Percentiles rank a stretch among this genome's conserved stretches.
These are phyloP conservation scores for Suhomyces terraborum DNA, from an alignment of 1,139 yeast species.

Conservation along the genomic window DNA sequence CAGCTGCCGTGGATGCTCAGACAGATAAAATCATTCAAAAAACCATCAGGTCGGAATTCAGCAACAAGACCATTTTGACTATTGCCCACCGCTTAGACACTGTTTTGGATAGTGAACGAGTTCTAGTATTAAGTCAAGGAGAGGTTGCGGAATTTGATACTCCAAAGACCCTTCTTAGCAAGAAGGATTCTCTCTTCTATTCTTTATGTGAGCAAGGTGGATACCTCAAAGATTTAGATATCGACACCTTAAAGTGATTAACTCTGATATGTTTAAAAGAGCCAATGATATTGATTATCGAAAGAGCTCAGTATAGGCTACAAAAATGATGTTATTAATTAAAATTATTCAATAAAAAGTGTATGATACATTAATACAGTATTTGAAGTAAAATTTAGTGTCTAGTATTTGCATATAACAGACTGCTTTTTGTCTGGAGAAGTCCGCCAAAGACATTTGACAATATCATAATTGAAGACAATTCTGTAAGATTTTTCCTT, in stretches of 20 bases:
- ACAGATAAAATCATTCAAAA: slow-evolving; percentile 40
- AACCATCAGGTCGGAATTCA: slow-evolving; percentile 35
- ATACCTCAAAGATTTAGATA: slow-evolving; percentile 14
- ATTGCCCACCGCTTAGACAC: slow-evolving; percentile 44
- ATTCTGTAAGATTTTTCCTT: no score
- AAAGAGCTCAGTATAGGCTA: no score
- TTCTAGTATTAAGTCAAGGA: slow-evolving; percentile 37
- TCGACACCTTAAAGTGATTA: slow-evolving; percentile 4
- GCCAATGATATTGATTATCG: no score
- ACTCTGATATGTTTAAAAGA: background rate
- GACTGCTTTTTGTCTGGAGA: no score
- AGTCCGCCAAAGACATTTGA: no score
- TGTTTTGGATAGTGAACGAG: slow-evolving; percentile 37
- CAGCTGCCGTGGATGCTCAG: slow-evolving; percentile 42
- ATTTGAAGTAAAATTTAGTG: no score
- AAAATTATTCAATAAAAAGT: no score
- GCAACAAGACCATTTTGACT: slow-evolving; percentile 37
- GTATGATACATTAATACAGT: no score
- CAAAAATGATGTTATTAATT: no score
- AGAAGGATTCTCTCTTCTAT: slow-evolving; percentile 30
- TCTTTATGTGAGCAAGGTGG: slow-evolving; percentile 39
- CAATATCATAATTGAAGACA: no score
- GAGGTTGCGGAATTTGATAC: slow-evolving; percentile 34
- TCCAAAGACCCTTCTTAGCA: slow-evolving; percentile 30
- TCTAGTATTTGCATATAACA: no score